Percentiles rank a stretch among this genome's conserved stretches.
These are phyloP conservation scores for Hemisphaericaspora nanyangensis DNA, from an alignment of 805 yeast genomes.

Conservation along the genomic window DNA sequence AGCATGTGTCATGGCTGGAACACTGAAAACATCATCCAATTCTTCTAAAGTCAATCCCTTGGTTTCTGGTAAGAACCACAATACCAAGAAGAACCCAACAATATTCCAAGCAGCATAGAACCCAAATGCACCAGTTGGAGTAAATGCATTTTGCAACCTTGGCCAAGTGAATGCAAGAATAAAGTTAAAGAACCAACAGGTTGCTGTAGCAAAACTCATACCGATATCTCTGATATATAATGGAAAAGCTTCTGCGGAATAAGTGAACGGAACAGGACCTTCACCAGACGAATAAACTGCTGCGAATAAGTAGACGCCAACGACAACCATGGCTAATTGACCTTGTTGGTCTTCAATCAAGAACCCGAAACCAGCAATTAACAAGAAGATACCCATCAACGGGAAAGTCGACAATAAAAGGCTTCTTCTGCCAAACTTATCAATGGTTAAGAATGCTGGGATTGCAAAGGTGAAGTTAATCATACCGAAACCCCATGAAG, in stretches of 20 bases:
- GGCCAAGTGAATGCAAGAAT: constrained; percentile 79
- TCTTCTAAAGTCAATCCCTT: constrained; percentile 67
- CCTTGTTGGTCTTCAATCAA: constrained; percentile 54
- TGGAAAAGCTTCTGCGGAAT: constrained; percentile 80
- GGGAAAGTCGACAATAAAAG: constrained; percentile 60
- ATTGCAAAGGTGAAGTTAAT: constrained; percentile 75
- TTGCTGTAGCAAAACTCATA: constrained; percentile 74
- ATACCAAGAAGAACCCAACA: constrained; percentile 63
- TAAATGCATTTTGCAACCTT: constrained; percentile 58
- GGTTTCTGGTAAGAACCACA: constrained; percentile 72
- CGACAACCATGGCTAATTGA: constrained; percentile 57
- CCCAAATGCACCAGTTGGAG: constrained; percentile 82
- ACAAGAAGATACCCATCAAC: constrained; percentile 54
- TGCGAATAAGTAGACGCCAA: constrained; percentile 72
- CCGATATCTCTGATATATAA: constrained; percentile 76
- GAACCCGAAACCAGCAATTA: constrained; percentile 68
- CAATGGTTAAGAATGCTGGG: constrained; percentile 80
- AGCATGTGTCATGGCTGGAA: constrained; percentile 56
- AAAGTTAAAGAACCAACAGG: constrained; percentile 72
- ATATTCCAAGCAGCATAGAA: constrained; percentile 86
- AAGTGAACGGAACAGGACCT: constrained; percentile 88
- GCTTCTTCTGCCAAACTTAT: constrained; percentile 69
- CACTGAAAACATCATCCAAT: constrained; percentile 67
- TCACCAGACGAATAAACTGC: constrained; percentile 78
- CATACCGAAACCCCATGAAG: constrained; percentile 86